phyloP scores from a whole-genome alignment of 2,329 filamentous ascomycete genomes.

The Pezizomycotina sp. region DNA sequence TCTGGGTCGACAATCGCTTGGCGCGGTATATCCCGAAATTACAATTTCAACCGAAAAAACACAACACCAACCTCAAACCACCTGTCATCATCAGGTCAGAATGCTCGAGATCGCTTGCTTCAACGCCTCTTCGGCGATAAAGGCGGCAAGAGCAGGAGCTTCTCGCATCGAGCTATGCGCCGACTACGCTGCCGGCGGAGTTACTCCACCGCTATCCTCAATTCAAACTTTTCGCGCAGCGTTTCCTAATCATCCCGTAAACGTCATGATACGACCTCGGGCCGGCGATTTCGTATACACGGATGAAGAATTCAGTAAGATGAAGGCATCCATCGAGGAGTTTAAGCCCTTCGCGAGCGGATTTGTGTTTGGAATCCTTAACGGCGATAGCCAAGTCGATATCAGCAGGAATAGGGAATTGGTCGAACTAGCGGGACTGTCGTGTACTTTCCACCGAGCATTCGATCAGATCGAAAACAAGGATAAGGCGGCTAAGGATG shows the following conservation, averaged over 20 bases:
- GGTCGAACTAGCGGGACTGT: constrained; percentile 31
- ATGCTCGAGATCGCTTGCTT: constrained; percentile 37
- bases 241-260: constrained; percentile 30
- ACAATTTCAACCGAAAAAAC: too few relatives aligned
- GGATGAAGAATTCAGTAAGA: constrained; percentile 30
- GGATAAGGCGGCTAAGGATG: constrained; percentile 27
- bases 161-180: constrained; percentile 38
- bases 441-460: constrained; percentile 41
- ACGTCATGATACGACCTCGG: constrained; percentile 39
- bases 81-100: too few relatives aligned
- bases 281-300: constrained; percentile 34
- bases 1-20: too few relatives aligned
- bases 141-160: constrained; percentile 32
- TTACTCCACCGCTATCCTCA: constrained; percentile 29
- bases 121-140: constrained; percentile 31
- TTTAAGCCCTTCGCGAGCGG: constrained; percentile 32
- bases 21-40: too few relatives aligned
- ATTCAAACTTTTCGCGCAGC: constrained; percentile 24
- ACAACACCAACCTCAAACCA: too few relatives aligned
- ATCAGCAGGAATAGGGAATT: constrained; percentile 30
- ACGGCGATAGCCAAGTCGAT: constrained; percentile 29
- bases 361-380: constrained; percentile 39
- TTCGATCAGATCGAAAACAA: constrained; percentile 33
- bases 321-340: constrained; percentile 30
- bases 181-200: constrained; percentile 30